Evolutionary conservation across 2,329 filamentous ascomycete species (phyloP).

Genomic region (Leptosphaerulina australis): DNA sequence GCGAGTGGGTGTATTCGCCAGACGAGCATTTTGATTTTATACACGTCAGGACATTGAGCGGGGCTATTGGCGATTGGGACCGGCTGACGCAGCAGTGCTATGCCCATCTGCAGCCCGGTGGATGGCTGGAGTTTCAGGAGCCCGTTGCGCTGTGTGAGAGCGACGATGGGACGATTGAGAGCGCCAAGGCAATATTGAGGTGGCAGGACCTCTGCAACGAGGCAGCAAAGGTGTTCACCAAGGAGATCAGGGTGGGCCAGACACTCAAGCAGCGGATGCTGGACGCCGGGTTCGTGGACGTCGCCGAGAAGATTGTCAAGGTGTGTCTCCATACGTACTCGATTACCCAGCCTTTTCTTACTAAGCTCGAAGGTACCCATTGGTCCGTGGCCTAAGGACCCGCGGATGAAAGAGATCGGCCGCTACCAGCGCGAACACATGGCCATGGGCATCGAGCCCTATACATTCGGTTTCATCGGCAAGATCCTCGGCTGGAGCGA

Average conservation of each 20-base stretch:
- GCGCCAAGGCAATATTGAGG: constrained; percentile 28
- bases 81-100: constrained; percentile 34
- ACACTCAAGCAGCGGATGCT: constrained; percentile 36
- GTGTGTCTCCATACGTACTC: constrained; percentile 12
- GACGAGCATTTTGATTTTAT: constrained; percentile 47
- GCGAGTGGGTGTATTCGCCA: constrained; percentile 45
- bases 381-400: constrained; percentile 55
- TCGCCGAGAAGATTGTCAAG: constrained; percentile 44
- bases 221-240: constrained; percentile 34
- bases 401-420: constrained; percentile 58
- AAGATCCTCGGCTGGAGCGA: constrained; percentile 46
- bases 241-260: constrained; percentile 34
- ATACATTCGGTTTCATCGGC: constrained; percentile 45
- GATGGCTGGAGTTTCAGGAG: constrained; percentile 48
- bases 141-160: constrained; percentile 40
- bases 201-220: constrained; percentile 43
- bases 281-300: constrained; percentile 43
- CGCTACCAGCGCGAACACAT: constrained; percentile 49
- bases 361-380: constrained; percentile 34
- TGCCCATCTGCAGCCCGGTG: constrained; percentile 39
- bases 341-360: background rate
- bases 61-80: constrained; percentile 45
- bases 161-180: constrained; percentile 40
- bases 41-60: constrained; percentile 40
- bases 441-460: constrained; percentile 45